A percentile compares a stretch with the other conserved stretches of the same genome.
phyloP scores from a whole-genome alignment of 2,329 filamentous ascomycete genomes.

The Sarocladium oryzae region DNA sequence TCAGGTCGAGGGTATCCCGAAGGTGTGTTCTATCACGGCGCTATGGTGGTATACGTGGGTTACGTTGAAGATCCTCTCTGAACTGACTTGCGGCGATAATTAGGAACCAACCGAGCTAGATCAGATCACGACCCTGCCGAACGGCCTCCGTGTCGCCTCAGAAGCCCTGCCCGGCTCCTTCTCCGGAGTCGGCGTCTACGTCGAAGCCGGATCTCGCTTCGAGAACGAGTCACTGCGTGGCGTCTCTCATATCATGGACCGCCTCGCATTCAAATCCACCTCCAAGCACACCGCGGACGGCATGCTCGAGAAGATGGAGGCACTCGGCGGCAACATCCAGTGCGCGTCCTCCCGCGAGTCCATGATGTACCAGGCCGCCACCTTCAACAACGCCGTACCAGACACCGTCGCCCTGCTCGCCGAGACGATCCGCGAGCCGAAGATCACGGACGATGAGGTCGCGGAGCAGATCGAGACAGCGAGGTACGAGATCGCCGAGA shows the following conservation, averaged over 20 bases:
- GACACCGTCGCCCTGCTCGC: conserved; percentile 77
- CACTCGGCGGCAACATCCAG: conserved; percentile 89
- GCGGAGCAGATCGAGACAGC: conserved; percentile 82
- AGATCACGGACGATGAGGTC: conserved; percentile 82
- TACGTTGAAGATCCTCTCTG: no score
- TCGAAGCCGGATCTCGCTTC: conserved; percentile 91
- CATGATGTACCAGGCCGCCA: conserved; percentile 98
- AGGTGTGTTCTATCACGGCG: conserved; percentile 24
- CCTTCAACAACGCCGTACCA: conserved; percentile 89
- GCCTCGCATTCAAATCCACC: conserved; percentile 90
- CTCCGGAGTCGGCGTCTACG: conserved; percentile 88
- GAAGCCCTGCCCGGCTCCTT: conserved; percentile 93
- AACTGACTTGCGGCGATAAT: no score
- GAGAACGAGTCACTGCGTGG: conserved; percentile 80
- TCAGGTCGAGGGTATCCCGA: conserved; percentile 28
- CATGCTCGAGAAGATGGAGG: conserved; percentile 83
- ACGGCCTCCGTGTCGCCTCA: conserved; percentile 90
- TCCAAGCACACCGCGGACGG: conserved; percentile 65
- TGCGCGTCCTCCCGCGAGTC: conserved; percentile 93
- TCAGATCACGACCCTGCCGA: conserved; percentile 78
- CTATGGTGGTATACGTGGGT: no score
- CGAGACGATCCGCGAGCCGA: conserved; percentile 84
- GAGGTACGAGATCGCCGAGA: conserved; percentile 92
- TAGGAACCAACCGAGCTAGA: conserved; percentile 79
- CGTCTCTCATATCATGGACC: conserved; percentile 92